These are phyloP conservation scores for Starmerella kuoi DNA, from an alignment of 805 yeast species.

Conservation along the genomic window DNA sequence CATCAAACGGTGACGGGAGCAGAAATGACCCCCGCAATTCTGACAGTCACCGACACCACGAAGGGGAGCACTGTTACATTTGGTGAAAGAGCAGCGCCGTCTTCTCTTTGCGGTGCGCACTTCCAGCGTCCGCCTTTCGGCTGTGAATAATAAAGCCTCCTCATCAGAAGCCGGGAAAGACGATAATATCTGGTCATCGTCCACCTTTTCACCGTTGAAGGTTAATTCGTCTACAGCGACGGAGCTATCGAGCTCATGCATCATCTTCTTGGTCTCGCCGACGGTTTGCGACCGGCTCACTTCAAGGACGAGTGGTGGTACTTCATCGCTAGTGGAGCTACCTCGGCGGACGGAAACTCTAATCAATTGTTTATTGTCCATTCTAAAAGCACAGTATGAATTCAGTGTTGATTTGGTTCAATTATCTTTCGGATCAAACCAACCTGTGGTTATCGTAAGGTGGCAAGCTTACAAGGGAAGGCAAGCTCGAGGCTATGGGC, in stretches of 20 bases:
- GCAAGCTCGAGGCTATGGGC: background rate
- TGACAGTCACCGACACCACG: constrained; percentile 69
- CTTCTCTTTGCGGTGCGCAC: constrained; percentile 30
- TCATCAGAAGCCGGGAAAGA: constrained; percentile 25
- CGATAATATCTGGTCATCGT: constrained; percentile 25
- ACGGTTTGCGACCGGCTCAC: constrained; percentile 25
- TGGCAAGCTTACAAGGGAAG: background rate
- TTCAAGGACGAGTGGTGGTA: constrained; percentile 21
- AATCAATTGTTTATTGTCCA: constrained; percentile 18
- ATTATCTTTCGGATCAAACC: background rate
- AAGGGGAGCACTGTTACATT: constrained; percentile 53
- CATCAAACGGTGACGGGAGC: constrained; percentile 74
- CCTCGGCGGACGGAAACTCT: constrained; percentile 21
- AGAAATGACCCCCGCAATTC: constrained; percentile 71
- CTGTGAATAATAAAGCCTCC: constrained; percentile 24
- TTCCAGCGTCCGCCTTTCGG: constrained; percentile 24
- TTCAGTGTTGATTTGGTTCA: background rate
- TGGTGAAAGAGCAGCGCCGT: constrained; percentile 40
- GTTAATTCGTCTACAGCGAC: constrained; percentile 25
- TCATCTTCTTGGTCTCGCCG: constrained; percentile 27
- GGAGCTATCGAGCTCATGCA: constrained; percentile 24
- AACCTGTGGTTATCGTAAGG: background rate
- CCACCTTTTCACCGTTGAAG: constrained; percentile 25
- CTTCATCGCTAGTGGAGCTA: constrained; percentile 14
- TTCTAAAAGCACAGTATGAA: too few relatives aligned